A percentile compares a stretch with the other conserved stretches of the same genome.
Evolutionary conservation across 257 asterid species (phyloP).

Genomic region (Salvia splendens): DNA sequence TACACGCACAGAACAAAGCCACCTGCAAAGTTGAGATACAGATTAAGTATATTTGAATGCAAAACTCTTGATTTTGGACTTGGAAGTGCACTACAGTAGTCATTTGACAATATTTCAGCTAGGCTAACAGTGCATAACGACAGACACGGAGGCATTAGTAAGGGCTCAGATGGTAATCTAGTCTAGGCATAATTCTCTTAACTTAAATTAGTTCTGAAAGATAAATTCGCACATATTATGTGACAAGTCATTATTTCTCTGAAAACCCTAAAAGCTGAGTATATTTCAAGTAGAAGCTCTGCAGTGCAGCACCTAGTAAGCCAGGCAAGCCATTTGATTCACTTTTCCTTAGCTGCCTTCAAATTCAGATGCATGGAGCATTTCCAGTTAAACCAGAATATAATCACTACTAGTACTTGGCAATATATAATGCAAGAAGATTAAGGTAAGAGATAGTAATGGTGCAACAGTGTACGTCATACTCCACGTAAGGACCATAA

Average conservation of each 20-base stretch:
- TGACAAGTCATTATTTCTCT: not conserved
- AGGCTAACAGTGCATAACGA: not conserved
- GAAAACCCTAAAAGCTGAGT: not conserved
- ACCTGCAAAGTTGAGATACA: slow-evolving; percentile 53
- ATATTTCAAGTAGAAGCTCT: not conserved
- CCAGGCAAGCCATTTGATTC: not conserved
- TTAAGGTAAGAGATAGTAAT: not conserved
- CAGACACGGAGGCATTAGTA: not conserved
- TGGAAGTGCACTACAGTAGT: not conserved
- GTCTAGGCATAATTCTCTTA: not conserved
- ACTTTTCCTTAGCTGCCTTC: not conserved
- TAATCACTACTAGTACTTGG: not conserved
- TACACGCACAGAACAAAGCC: slow-evolving; percentile 87
- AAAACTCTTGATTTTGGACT: slow-evolving; percentile 9
- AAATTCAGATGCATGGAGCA: not conserved
- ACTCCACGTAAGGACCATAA: slow-evolving; percentile 24
- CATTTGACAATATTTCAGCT: slow-evolving; percentile 3
- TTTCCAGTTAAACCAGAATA: not conserved
- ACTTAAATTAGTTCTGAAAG: not conserved
- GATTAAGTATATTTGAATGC: not conserved
- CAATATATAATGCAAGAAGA: not conserved
- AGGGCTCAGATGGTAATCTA: not conserved
- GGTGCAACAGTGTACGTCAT: slow-evolving; percentile 2
- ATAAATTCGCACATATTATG: not conserved
- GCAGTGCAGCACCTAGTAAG: not conserved